These are phyloP conservation scores for Solanum virginianum DNA, from an alignment of 257 asterid genomes.

Conservation along the genomic window DNA sequence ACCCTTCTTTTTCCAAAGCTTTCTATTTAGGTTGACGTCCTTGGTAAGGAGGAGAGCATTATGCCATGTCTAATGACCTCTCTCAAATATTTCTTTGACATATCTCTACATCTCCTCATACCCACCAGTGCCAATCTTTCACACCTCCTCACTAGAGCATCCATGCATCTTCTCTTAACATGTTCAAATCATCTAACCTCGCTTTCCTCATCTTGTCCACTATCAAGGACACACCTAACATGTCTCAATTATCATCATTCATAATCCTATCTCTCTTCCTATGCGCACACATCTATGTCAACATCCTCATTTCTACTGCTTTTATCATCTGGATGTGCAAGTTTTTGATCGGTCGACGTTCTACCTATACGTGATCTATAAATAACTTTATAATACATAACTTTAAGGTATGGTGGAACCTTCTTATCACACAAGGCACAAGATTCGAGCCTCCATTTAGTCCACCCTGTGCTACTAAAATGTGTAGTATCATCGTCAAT, in stretches of 20 bases:
- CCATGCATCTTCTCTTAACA: not conserved
- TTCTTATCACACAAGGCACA: not conserved
- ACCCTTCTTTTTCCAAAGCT: not conserved
- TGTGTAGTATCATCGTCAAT: not conserved
- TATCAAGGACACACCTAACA: not conserved
- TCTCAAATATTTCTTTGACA: not conserved
- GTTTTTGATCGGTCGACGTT: not conserved
- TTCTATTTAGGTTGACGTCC: not conserved
- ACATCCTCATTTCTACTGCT: not conserved
- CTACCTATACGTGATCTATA: not conserved
- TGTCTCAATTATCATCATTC: not conserved
- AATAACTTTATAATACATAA: not conserved
- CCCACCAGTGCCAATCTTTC: not conserved
- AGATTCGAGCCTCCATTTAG: not conserved
- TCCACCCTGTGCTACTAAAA: not conserved
- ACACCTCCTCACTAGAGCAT: not conserved
- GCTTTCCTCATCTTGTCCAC: not conserved
- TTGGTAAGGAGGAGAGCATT: not conserved
- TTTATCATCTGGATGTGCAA: not conserved
- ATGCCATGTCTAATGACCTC: not conserved
- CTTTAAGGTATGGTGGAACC: not conserved
- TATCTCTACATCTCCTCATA: not conserved
- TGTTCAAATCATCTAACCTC: not conserved
- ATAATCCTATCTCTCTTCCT: not conserved
- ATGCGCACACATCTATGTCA: not conserved